A percentile compares a stretch with the other conserved stretches of the same genome.
Conservation (phyloP, 2,329 filamentous ascomycete genomes). For the Didymosphaeria variabile region DNA sequence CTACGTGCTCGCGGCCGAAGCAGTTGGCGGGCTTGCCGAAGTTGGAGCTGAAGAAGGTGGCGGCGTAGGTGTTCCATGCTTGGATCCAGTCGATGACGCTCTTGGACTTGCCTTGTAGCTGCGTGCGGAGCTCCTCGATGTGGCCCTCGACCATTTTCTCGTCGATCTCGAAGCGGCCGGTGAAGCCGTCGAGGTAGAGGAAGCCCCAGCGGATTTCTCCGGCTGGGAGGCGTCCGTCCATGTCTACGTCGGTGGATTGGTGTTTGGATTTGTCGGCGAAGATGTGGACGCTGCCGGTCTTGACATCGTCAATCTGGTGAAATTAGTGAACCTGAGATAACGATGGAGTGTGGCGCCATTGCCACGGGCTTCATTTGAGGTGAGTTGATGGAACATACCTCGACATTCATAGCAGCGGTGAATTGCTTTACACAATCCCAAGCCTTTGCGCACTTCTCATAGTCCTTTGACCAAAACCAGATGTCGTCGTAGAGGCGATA, state of each 20-base stretch:
- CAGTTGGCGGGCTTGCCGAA: slow-evolving; percentile 63
- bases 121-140: slow-evolving; percentile 39
- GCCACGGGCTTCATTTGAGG: not conserved
- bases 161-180: slow-evolving; percentile 45
- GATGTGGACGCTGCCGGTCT: slow-evolving; percentile 55
- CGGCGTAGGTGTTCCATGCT: slow-evolving; percentile 63
- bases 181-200: slow-evolving; percentile 35
- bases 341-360: too few relatives aligned
- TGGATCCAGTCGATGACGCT: slow-evolving; percentile 47
- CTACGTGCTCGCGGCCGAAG: slow-evolving; percentile 62
- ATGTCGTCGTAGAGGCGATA: slow-evolving; percentile 61
- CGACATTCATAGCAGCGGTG: slow-evolving; percentile 53
- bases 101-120: slow-evolving; percentile 40
- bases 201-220: slow-evolving; percentile 47
- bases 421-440: slow-evolving; percentile 57
- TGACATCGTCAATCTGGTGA: slow-evolving; percentile 50
- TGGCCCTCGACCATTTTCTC: slow-evolving; percentile 44
- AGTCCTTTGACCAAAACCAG: slow-evolving; percentile 58
- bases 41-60: slow-evolving; percentile 62
- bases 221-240: slow-evolving; percentile 36
- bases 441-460: slow-evolving; percentile 51
- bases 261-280: slow-evolving; percentile 11
- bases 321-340: not conserved
- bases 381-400: slow-evolving; percentile 27
- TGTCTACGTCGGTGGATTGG: slow-evolving; percentile 9